Base-by-base conservation (phyloP, 1,284 basidiomycete species). In the Ustilago bromivora region DNA sequence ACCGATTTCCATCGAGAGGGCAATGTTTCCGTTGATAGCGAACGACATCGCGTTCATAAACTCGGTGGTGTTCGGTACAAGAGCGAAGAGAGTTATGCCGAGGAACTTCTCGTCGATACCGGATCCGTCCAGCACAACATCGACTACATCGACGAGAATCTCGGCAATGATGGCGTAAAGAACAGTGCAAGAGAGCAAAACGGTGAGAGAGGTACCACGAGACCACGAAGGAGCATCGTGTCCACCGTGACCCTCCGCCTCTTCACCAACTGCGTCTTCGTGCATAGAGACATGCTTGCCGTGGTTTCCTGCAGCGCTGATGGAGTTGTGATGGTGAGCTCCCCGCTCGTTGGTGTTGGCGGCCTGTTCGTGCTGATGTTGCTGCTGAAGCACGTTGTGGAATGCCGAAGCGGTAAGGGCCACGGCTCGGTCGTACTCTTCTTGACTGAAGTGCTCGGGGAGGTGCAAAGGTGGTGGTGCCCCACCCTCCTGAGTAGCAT, bases 21-120 rank as follows among this genome's bases (percentile, higher is more conserved):
- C 95, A 78, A 99, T 99, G 86, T 99, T 99, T 15, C 94, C 96
- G 83, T 97, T 94, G 80, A 99, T 88, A 17, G 97, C 96, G 84
- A 99, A 99, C n/a, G 95, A 96, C 84, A 99, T 97, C 63, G 97
- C 97, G 86, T 99, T 99, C 96, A 99, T 98, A 86, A 99, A 99
- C 88, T 99, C 97, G 23, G 97, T 99, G 17, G 96, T 98, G 87
- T 99, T 99, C 11, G 97, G 97, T 0, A 99, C 96, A 38, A 99
- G 90, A 2, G 97, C 96, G 83, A 99, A 99, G 10, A 99, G 89
- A 0, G 96, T 98, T 66, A 99, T 90, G 53, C 97, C 97, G 36
- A 99, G 89, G 89, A 99, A 96, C 86, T 99, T 99, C 86, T 99
- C 96, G 74, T 97, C 94, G 43, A 99, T 93, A 0, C 94, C 94